Evolutionary conservation across 192 early-diverging fungal species (phyloP), one percentile per base, ranked within the genome.

Genomic region (Coemansia sp.): DNA sequence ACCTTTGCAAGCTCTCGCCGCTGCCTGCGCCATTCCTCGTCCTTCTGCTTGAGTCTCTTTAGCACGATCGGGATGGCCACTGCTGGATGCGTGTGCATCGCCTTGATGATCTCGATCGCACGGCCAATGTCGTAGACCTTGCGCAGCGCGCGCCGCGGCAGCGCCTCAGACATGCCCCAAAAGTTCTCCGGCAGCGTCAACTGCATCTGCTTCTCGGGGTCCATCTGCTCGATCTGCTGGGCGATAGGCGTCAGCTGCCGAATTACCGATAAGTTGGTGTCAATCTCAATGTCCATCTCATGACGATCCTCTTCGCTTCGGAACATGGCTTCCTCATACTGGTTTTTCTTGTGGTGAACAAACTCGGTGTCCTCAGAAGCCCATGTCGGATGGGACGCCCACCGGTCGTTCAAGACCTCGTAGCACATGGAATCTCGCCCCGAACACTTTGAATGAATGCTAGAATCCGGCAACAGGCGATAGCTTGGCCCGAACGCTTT

Each of bases 261-360:
- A 73, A 99, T 99, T 3, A 89, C 89, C 29, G 91, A 86, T 57
- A 94, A 64, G 56, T 97, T 97, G 48, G 95, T 89, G 70, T 97
- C 93, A 57, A 99, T 97, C 74, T 95, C 93, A 70, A 97, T 85
- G 67, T 99, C 96, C 83, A 97, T 97, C 65, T 99, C 97, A 72
- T 91, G 94, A 25, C 95, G 85, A 83, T 98, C 95, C 66, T 99
- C 97, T 70, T 99, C 97, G 79, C 88, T 92, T 50, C 91, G 90
- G 84, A 92, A 91, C 72, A 99, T 76, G n/a, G 89, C 88, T 69
- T 99, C 97, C 65, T 98, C 96, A 61, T 84, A 94, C 20, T 83
- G 75, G 55, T 92, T 98, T 80, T 95, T 96, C 57, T 94, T 92
- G 79, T 94, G 92, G 40, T 91, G 84, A 45, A 89, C 83, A 71